These are phyloP conservation scores for Breynia disticha DNA, from an alignment of 441 rosid genomes.

Conservation along the genomic window DNA sequence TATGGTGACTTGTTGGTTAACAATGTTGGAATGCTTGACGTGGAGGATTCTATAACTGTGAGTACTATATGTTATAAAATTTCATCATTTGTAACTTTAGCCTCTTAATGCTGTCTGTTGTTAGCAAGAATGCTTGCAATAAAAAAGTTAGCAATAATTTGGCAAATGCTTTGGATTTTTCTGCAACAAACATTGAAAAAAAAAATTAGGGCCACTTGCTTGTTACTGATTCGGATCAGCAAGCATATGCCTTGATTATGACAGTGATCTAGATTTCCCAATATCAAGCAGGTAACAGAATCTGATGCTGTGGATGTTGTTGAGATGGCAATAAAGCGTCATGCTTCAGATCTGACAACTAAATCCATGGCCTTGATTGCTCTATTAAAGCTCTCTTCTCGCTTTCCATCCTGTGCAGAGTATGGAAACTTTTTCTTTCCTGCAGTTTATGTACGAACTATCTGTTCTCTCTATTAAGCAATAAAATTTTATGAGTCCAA, in stretches of 20 bases:
- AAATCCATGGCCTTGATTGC: conserved; percentile 88
- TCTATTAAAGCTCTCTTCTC: conserved; percentile 85
- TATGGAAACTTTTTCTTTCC: conserved; percentile 31
- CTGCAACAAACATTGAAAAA: no score
- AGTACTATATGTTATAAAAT: conserved; percentile 20
- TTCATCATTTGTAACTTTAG: conserved; percentile 14
- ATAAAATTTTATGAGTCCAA: not conserved
- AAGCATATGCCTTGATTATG: no score
- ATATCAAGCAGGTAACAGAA: conserved; percentile 61
- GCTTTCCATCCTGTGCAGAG: conserved; percentile 84
- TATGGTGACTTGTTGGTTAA: conserved; percentile 93
- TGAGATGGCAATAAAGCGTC: conserved; percentile 58
- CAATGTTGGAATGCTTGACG: conserved; percentile 72
- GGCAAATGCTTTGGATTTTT: no score
- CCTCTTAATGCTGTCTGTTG: no score
- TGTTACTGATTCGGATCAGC: no score
- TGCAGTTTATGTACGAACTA: not conserved
- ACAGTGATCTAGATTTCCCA: no score
- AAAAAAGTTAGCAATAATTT: no score
- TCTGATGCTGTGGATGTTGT: conserved; percentile 80
- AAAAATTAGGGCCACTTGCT: no score
- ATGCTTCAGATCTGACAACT: conserved; percentile 67
- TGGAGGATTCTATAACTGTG: conserved; percentile 88
- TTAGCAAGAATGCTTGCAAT: no score
- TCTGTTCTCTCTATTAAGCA: not conserved